Percentiles rank a stretch among this genome's conserved stretches.
phyloP scores from a whole-genome alignment of 371 early-diverging fungal genomes.

The Actinomortierella ambigua region DNA sequence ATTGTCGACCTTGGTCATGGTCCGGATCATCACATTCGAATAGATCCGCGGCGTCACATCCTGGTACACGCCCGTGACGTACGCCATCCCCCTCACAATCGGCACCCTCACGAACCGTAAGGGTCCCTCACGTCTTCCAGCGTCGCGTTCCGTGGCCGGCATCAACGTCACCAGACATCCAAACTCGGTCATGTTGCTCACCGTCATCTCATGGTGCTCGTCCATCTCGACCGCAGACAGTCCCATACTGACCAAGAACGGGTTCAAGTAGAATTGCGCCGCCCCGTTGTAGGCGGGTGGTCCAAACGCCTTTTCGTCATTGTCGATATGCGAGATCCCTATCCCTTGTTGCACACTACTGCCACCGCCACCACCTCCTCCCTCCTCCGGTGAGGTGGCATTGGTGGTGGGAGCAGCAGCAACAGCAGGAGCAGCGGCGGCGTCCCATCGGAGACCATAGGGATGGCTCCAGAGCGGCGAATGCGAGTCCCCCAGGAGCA shows the following conservation, averaged over 20 bases:
- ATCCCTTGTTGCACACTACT: conserved; percentile 22
- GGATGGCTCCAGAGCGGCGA: conserved; percentile 45
- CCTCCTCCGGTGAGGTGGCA: no score
- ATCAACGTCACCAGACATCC: conserved; percentile 24
- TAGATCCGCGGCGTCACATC: conserved; percentile 57
- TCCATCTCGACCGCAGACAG: conserved; percentile 30
- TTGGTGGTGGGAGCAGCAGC: no score
- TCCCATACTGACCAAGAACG: conserved; percentile 39
- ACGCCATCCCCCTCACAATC: conserved; percentile 56
- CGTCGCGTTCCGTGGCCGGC: conserved; percentile 6
- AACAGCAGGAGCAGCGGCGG: neutral
- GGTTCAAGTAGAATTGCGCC: conserved; percentile 27
- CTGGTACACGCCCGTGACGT: conserved; percentile 52
- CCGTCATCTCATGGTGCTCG: conserved; percentile 25
- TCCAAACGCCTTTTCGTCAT: conserved; percentile 24
- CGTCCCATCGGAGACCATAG: conserved; percentile 45
- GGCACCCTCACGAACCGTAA: conserved; percentile 42
- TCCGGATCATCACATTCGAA: conserved; percentile 24
- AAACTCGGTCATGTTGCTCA: conserved; percentile 37
- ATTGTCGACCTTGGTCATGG: conserved; percentile 14
- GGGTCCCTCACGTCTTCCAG: neutral
- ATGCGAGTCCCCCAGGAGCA: conserved; percentile 31
- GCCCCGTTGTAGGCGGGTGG: conserved; percentile 4
- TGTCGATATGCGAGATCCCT: conserved; percentile 34
- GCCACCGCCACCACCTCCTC: no score